Evolutionary conservation across 192 early-diverging fungal genomes (phyloP), one percentile per base, ranked within the genome.

Genomic region (Phycomyces blakesleeanus): DNA sequence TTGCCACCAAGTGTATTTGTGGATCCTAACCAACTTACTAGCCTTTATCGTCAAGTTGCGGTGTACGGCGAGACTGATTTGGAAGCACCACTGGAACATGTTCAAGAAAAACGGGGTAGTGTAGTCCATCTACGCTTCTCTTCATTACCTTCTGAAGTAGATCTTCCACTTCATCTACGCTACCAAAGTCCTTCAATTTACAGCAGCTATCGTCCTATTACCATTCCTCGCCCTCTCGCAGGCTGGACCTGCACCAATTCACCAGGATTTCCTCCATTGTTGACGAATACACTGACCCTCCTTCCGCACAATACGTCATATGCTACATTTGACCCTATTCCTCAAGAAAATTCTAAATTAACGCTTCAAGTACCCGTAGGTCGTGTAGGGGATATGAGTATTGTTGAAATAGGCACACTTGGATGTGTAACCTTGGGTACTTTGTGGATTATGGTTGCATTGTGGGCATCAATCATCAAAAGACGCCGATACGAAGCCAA

Each of bases 1-100:
- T 58, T 69, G n/a, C 68, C 68, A 20, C 61, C 61, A 1, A 63
- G 61, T 40, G 61, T 58, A 12, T 69, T 69, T 63, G 68, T 69
- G 11, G 68, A 69, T 47, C 39, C 41, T 2, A 55, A 69, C 22
- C 68, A 69, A 26, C 55, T 69, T 8, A 20, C 21, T 8, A 61
- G 63, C 39, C 38, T 59, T 21, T n/a, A 51, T n/a, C 49, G 55
- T 7, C 26, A 53, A 2, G 55, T 50, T 5, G 51, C 61, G 0
- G 49, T 69, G 2, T 63, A 57, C n/a, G 61, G 61, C 22, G 68
- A 69, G 25, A 56, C 27, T 14, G 61, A 69, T 41, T 18, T 69
- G n/a, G 68, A 69, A 47, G 24, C 55, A 10, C 68, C 68, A 5
- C 49, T 53, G 10, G 61, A 69, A 38, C 51, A 24, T 26, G 66